Evolutionary conservation across 2,329 filamentous ascomycete species (phyloP).

Genomic region (Arthrocladium fulminans): DNA sequence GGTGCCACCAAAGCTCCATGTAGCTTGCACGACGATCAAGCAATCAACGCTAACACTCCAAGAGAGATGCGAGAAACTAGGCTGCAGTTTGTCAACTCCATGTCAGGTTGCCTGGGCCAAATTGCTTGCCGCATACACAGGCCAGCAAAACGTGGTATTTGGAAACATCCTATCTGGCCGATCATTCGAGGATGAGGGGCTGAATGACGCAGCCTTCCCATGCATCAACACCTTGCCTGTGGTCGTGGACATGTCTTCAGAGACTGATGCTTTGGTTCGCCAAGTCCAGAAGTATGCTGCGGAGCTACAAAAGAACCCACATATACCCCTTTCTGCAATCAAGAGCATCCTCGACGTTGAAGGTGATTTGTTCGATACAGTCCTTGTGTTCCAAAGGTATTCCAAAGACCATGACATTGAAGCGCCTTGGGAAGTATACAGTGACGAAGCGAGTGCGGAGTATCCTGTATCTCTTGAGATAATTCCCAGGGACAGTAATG

Average conservation of each 20-base stretch:
- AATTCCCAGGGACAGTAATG: constrained; percentile 28
- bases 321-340: constrained; percentile 60
- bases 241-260: constrained; percentile 46
- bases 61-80: constrained; percentile 45
- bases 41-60: constrained; percentile 27
- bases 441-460: constrained; percentile 51
- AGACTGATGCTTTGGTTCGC: constrained; percentile 50
- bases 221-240: constrained; percentile 76
- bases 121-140: constrained; percentile 65
- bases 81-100: constrained; percentile 66
- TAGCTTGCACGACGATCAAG: constrained; percentile 31
- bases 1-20: constrained; percentile 27
- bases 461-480: constrained; percentile 76
- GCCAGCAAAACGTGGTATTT: constrained; percentile 65
- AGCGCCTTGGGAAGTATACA: constrained; percentile 49
- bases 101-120: constrained; percentile 72
- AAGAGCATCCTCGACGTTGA: constrained; percentile 62
- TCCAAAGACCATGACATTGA: constrained; percentile 16
- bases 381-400: constrained; percentile 72
- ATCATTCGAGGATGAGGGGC: constrained; percentile 49
- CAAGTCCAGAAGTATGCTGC: constrained; percentile 59
- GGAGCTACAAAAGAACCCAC: constrained; percentile 59
- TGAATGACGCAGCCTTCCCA: constrained; percentile 55
- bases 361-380: constrained; percentile 66
- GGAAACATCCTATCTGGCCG: constrained; percentile 74